Evolutionary conservation across 1,284 basidiomycete genomes (phyloP), one percentile per base, ranked within the genome.

Genomic region (Psilocybe mexicana): DNA sequence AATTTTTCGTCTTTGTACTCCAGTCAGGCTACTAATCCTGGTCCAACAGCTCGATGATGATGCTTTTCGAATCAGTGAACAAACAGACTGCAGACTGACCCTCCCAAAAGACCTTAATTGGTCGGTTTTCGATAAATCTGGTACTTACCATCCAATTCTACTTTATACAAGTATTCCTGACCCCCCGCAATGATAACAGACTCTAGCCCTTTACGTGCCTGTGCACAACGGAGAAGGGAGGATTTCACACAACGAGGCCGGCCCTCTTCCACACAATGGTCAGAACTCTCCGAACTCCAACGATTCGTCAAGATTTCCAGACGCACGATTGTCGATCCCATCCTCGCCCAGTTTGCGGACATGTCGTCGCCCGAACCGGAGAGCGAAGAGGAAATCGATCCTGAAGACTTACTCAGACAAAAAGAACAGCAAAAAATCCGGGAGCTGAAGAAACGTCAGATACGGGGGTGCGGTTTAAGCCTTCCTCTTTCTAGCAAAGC

Each of bases 261-360:
- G 11, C 80, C 80, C 14, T 63, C 72, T 23, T 63, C 65, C 12
- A 71, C 65, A 7, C 82, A 85, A 54, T 70, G 66, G 8, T 77
- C 79, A 0, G 73, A 76, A 0, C 79, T 83, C 4, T 87, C 86
- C n/a, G 71, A 79, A 35, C 80, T 89, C 1, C 88, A 89, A 67
- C 73, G 74, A 52, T 72, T 88, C 61, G 86, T 90, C 55, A 81
- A 81, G 61, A 72, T 78, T 24, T 79, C 81, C 1, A 76, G 81
- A 46, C 72, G 70, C 25, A 70, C 72, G 6, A 80, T 90, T 25
- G 66, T 90, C 54, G 87, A 89, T 61, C 87, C 87, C 24, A 75
- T 87, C 18, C 73, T 87, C 25, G 71, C 77, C 36, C 66, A 66
- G 8, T 72, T 76, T 55, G 76, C 67, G 64, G 70, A 71, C 18